Evolutionary conservation across 768 basidiomycete genomes (phyloP), one percentile per base, ranked within the genome.

Genomic region (Mycena epipterygia): DNA sequence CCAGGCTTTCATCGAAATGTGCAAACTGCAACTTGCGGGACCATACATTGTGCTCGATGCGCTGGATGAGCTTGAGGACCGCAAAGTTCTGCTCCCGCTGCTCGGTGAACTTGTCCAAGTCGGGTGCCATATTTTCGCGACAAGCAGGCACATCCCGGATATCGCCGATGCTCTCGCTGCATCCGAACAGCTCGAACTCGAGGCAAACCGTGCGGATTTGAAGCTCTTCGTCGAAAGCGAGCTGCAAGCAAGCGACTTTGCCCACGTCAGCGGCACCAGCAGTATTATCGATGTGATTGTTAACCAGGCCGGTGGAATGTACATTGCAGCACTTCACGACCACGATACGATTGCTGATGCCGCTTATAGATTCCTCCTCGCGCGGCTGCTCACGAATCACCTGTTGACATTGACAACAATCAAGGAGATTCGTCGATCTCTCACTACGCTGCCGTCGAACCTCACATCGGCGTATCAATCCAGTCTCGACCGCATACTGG

Each of bases 81-180:
- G 68, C 49, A 70, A 49, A 42, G 23, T 56, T 21, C 13, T 64
- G 41, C 60, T 70, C 11, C 68, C 68, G 23, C 51, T 70, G 13
- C 68, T 70, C 27, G n/a, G 13, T 13, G 68, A 70, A 39, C 33
- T 70, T 16, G 68, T 49, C 21, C 21, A 39, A 13, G n/a, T 25
- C 17, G 68, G 61, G 33, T 53, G 60, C 27, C 52, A 57, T 39
- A 55, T 70, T 42, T 70, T 70, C 23, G 68, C 55, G 21, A 70
- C 68, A n/a, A 70, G 68, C 52, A 57, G 68, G 41, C 32, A 56
- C 51, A 48, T 70, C 46, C 68, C 68, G 21, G 68, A 70, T 23
- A 70, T 70, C 30, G 60, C 51, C 41, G 52, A 70, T 35, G 53
- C 62, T 21, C 37, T 70, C 29, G 14, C 48, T 44, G 46, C 62